Base-by-base conservation (phyloP, 2,329 filamentous ascomycete species). In the Colletotrichum cuscutae region DNA sequence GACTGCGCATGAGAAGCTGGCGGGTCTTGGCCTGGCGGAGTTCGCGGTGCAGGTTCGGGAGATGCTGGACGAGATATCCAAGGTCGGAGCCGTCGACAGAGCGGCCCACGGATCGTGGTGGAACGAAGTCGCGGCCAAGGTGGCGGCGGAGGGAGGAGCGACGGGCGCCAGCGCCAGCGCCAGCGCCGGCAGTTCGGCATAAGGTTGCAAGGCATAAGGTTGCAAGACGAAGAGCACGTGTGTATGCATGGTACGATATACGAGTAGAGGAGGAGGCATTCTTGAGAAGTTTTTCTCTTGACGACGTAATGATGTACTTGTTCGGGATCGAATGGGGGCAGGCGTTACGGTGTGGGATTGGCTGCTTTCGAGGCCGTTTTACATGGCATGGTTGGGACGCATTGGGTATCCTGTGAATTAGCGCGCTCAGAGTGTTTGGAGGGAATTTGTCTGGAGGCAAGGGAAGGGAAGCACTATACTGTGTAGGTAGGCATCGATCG, bases 81-180 rank as follows among this genome's bases (percentile, higher is more conserved):
- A 88, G 78, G 87, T 95, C 4, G 90, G 91, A 15, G 84, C 84
- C 5, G 90, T 95, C 5, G 93, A 95, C 79, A 87, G 91, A 74
- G 90, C 89, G 73, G 88, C 90, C 8, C 93, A 95, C 80, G 89
- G 89, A 13, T 78, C 83, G 56, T 94, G 92, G 92, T 95, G 94
- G 86, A 92, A 94, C 81, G 83, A 86, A 58, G 87, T 94, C 74
- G 89, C 90, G 0, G 86, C 86, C 74, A 89, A 87, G 79, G 85
- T 90, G 30, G 56, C 85, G 86, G 75, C 82, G 82, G 73, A 85
- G 86, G 68, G 81, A 13, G 71, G 62, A 37, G 61, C 60, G 32
- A 11, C 46, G 28, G 54, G 28, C 11, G 6, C 19, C 2, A 35
- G 56, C 15, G 37, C 19, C 2, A 35, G 56, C 15, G 37, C 37